Evolutionary conservation across 202 grass and related monocot species (phyloP), one percentile per base, ranked within the genome.

Genomic region (Dendrocalamus latiflorus): DNA sequence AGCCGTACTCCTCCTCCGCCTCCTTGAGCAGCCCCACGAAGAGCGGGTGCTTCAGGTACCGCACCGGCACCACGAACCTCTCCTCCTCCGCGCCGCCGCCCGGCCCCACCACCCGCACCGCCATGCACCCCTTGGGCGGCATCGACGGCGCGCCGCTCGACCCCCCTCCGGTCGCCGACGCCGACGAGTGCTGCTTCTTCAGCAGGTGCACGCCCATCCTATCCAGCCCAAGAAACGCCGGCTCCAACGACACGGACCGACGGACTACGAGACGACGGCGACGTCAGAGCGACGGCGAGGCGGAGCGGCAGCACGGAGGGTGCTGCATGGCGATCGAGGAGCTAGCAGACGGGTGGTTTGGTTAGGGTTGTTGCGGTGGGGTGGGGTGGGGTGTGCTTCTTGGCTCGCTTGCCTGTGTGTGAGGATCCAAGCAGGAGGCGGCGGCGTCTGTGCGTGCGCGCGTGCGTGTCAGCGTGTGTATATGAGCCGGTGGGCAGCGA

Each of bases 1-100:
- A 97, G 8, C 94, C 94, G 84, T 89, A 97, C 84, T 97, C 94
- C 63, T 94, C 94, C 87, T 93, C 94, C 20, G 94, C 94, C 86
- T 86, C 92, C 94, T 93, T 88, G 41, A 97, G 91, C 30, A 97
- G 86, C 26, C 79, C 89, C 74, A 93, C 81, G 85, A 97, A 97
- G 22, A 97, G 84, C 33, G 90, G 95, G 84, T 97, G 92, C 74
- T 91, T 94, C 42, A 97, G 81, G 81, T 93, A 94, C 12, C 80
- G 72, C 39, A 97, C 92, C 24, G 95, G 92, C 53, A 97, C 92
- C 21, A 94, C 67, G 79, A 97, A 97, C 50, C 88, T 51, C 86
- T 82, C 81, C 74, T 80, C 90, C 65, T 94, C 86, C 33, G 53
- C 88, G 16, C 83, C 84, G 0, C 55, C 68, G 1, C 84, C 89